Base-by-base conservation (phyloP, 352 stramenopile genomes). In the Elongisporangium senticosum region DNA sequence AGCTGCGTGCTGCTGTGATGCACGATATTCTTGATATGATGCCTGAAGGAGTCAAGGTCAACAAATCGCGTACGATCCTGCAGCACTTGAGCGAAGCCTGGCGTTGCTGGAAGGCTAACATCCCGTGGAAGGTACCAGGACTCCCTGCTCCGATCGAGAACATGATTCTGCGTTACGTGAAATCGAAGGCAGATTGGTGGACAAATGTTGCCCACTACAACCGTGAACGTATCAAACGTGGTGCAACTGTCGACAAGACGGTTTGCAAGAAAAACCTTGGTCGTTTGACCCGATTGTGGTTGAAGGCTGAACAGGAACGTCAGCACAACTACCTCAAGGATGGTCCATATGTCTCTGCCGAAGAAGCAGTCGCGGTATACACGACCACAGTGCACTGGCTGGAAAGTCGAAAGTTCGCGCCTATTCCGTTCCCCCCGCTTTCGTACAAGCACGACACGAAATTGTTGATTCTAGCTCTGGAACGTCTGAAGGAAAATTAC, bases 11-110 rank as follows among this genome's bases (percentile, higher is more conserved):
- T 56, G 97, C 96, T 37, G 97, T 99, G 51, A 99, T 99, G 96
- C 98, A 99, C 78, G 97, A 99, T 63, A 99, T 99, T 72, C 78
- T 99, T 20, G 98, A 99, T 71, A 99, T 99, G 97, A 99, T 99
- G 98, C 98, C 98, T 0, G 96, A 99, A 75, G 97, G 97, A 56
- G 96, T 99, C 1, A 99, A 99, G 72, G 96, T 98, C 53, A 99
- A 99, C 79, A 99, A 99, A 83, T 95, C 87, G 19, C 79, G 96
- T 49, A 98, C 97, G 43, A 99, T 99, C 65, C 72, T 99, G 58
- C 96, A 98, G 63, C 98, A 99, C 75, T 79, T 99, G 58, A 98
- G 85, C 69, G 98, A 99, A 83, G 97, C 97, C 11, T 99, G 98
- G 87, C 85, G 95, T 19, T 98, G 95, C 83, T 98, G 92, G 91